Base-by-base conservation (phyloP, 345 rosid genomes). In the Lagerstroemia speciosa region DNA sequence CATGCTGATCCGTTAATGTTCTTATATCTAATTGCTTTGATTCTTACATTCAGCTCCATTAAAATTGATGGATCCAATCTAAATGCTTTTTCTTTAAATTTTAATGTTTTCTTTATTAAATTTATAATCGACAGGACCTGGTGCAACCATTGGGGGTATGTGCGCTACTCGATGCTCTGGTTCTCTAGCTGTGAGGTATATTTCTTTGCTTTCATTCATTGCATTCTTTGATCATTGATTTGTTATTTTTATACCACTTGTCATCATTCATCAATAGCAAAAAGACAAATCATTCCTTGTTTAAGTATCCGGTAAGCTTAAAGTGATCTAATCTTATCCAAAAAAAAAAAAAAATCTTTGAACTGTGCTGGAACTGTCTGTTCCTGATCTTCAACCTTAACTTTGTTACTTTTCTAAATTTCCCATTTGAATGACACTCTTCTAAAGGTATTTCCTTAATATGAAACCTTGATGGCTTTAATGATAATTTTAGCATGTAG, bases 111-210 rank as follows among this genome's bases (percentile, higher is more conserved):
- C 14, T 66, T 80, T 48, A 19, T 65, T 37, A 76, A 19, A 55
- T 63, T 34, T 60, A 70, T 77, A 33, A 67, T 48, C 53, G 73
- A 48, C 89, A 93, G 98, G 97, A 46, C 98, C 98, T 26, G 96
- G 98, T 64, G 98, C 98, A 72, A 81, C 84, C 65, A 86, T 93
- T 27, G 96, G 98, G 60, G 98, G 98, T 62, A 93, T 90, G 98
- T 90, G 97, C 78, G 93, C 98, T 67, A 90, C 97, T 65, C 96
- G 97, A 48, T 93, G 96, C 87, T 93, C 97, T 64, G 98, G 97
- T 65, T 90, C 97, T 76, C 80, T 93, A 73, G 97, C 98, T 60
- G 96, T 87, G 70, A 86, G 97, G 98, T 93, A 79, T 45, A 52
- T 72, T 74, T 34, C 76, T 73, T 76, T 73, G 64, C 71, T 58